phyloP scores from a whole-genome alignment of 225 moss, liverwort and hornwort species.

The Pleurozium schreberi region DNA sequence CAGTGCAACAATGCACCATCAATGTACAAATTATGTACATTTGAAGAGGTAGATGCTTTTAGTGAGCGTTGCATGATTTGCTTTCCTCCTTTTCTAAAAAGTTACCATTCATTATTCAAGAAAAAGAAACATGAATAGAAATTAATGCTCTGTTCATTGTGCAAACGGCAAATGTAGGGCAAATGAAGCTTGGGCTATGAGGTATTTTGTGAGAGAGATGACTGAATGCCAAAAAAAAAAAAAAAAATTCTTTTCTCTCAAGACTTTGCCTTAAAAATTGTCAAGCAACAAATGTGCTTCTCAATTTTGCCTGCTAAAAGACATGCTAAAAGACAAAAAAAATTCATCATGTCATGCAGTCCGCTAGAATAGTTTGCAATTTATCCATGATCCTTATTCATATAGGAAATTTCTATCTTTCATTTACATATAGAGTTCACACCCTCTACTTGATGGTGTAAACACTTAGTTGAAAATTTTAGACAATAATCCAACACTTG shows the following conservation, averaged over 20 bases:
- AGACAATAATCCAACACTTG: not conserved
- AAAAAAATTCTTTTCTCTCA: no score
- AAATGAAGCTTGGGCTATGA: not conserved
- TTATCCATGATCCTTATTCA: not conserved
- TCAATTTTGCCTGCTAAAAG: no score
- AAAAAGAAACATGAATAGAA: not conserved
- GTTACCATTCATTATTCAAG: not conserved
- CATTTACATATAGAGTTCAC: not conserved
- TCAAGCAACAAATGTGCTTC: no score
- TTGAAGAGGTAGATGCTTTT: not conserved
- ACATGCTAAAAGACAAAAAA: no score
- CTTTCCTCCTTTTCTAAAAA: not conserved
- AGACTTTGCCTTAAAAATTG: no score
- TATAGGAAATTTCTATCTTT: not conserved
- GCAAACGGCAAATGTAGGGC: not conserved
- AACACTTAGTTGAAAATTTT: not conserved
- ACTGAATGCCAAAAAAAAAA: no score
- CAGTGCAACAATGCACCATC: not conserved
- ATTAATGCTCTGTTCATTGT: not conserved
- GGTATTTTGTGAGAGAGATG: not conserved
- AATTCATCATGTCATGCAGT: not conserved
- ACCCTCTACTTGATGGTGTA: not conserved
- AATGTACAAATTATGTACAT: not conserved
- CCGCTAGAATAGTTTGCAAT: not conserved
- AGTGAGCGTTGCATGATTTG: not conserved